phyloP scores from a whole-genome alignment of 495 filamentous ascomycete species.

The Stereocaulon alpinum region DNA sequence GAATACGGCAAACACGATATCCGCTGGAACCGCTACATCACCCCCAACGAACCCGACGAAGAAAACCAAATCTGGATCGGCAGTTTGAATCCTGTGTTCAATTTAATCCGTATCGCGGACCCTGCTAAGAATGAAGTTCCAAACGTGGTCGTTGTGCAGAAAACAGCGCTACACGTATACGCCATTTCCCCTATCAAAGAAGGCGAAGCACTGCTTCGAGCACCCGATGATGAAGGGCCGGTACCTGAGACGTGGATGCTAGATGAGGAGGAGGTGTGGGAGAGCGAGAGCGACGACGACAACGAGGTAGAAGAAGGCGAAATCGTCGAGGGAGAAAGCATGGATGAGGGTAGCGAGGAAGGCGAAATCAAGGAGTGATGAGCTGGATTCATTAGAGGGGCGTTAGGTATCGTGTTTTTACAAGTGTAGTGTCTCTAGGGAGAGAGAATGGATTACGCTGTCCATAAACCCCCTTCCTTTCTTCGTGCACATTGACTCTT shows the following conservation, averaged over 20 bases:
- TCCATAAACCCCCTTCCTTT: too few relatives aligned
- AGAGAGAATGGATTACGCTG: too few relatives aligned
- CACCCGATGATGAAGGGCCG: background rate
- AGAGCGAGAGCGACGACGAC: too few relatives aligned
- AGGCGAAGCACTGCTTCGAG: background rate
- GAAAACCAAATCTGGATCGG: conserved; percentile 4
- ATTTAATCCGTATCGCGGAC: conserved; percentile 4
- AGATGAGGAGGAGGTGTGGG: too few relatives aligned
- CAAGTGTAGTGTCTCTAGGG: too few relatives aligned
- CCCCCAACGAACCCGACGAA: background rate
- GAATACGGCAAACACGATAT: background rate
- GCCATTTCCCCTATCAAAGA: conserved; percentile 1
- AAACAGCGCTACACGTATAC: background rate
- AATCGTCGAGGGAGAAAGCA: too few relatives aligned
- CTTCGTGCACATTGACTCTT: too few relatives aligned
- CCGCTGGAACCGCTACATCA: background rate
- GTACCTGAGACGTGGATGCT: background rate
- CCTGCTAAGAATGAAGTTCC: background rate
- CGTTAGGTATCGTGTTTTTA: too few relatives aligned
- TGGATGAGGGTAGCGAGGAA: too few relatives aligned
- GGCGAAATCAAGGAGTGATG: too few relatives aligned
- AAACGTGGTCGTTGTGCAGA: background rate
- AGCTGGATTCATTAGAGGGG: too few relatives aligned
- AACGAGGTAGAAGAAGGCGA: too few relatives aligned
- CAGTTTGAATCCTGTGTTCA: conserved; percentile 6